A percentile compares a stretch with the other conserved stretches of the same genome.
These are phyloP conservation scores for Vachellia pachyceras DNA, from an alignment of 306 rosid species.

Conservation along the genomic window DNA sequence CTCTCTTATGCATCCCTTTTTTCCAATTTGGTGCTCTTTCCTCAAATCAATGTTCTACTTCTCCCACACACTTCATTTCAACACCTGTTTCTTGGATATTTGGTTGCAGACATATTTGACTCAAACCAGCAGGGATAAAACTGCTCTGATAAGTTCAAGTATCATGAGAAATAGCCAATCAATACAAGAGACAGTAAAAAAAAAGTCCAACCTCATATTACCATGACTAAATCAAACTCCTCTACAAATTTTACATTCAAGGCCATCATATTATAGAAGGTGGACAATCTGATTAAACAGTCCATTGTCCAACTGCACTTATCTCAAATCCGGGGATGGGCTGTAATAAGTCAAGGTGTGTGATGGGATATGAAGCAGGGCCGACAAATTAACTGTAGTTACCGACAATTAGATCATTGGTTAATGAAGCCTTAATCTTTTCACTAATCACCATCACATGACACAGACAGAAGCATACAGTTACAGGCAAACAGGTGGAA, in stretches of 20 bases:
- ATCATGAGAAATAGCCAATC: no score
- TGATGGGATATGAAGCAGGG: neutral
- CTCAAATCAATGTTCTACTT: neutral
- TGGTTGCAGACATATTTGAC: neutral
- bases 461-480: neutral
- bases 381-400: slow-evolving; percentile 22
- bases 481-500: neutral
- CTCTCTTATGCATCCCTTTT: slow-evolving; percentile 11
- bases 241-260: no score
- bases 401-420: slow-evolving; percentile 44
- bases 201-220: no score
- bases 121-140: no score
- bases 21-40: neutral
- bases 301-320: no score
- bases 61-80: neutral
- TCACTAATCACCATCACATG: neutral
- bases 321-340: neutral
- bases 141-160: no score
- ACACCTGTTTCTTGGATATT: neutral
- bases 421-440: slow-evolving; percentile 27
- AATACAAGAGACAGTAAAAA: no score
- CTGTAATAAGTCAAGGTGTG: neutral
- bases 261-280: no score
- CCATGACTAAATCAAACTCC: no score
- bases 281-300: no score